A percentile compares a stretch with the other conserved stretches of the same genome.
Conservation (phyloP, 192 early-diverging fungal genomes). For the Coemansia sp. region DNA sequence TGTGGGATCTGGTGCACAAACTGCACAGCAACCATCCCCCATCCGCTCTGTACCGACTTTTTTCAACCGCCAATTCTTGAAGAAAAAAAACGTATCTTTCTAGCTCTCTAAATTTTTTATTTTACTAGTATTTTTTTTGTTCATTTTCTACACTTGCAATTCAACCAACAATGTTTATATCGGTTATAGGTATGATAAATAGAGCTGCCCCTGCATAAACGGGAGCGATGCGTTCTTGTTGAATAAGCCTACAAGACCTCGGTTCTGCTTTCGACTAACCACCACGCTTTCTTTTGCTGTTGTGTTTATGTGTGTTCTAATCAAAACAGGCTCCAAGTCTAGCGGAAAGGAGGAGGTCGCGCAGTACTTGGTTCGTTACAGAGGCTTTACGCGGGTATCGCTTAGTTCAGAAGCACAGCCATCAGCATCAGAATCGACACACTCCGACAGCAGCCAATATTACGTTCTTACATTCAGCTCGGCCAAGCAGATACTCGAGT, state of each 20-base stretch:
- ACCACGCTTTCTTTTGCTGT: not conserved
- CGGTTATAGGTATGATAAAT: slow-evolving; percentile 44
- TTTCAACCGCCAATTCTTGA: too few relatives aligned
- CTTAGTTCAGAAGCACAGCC: not conserved
- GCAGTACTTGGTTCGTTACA: slow-evolving; percentile 15
- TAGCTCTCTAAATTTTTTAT: not conserved
- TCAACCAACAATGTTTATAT: slow-evolving; percentile 41
- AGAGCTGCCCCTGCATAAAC: not conserved
- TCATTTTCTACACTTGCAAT: not conserved
- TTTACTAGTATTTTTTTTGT: not conserved
- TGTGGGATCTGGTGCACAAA: too few relatives aligned
- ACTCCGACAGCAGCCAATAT: not conserved
- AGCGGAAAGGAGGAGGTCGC: slow-evolving; percentile 54
- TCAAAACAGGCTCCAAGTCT: slow-evolving; percentile 39
- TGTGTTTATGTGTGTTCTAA: too few relatives aligned
- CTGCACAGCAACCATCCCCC: too few relatives aligned
- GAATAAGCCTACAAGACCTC: too few relatives aligned
- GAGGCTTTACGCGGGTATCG: slow-evolving; percentile 26
- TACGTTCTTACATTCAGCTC: slow-evolving; percentile 54
- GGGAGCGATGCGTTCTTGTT: too few relatives aligned
- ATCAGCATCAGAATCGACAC: not conserved
- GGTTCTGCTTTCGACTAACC: too few relatives aligned
- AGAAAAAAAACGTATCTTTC: too few relatives aligned
- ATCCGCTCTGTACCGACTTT: too few relatives aligned
- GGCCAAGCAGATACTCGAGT: slow-evolving; percentile 61